These are phyloP conservation scores for Penicillium sp. DNA, from an alignment of 2,329 filamentous ascomycete species.

Conservation along the genomic window DNA sequence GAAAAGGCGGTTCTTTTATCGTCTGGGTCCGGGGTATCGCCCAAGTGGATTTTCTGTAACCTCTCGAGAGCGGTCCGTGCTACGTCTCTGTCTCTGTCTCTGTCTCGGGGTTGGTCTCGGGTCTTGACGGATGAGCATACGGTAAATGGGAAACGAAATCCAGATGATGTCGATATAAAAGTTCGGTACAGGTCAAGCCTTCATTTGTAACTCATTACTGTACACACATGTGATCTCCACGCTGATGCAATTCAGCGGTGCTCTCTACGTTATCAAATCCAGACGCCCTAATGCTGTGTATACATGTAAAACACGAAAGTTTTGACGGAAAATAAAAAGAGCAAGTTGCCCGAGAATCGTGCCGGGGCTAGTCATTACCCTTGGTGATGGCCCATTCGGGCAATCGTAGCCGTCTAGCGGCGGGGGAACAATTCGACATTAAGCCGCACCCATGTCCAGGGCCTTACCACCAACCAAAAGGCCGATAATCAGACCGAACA, in stretches of 20 bases:
- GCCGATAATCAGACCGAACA: slow-evolving; percentile 95
- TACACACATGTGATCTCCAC: slow-evolving; percentile 27
- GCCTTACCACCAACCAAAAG: slow-evolving; percentile 85
- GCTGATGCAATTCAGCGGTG: slow-evolving; percentile 27
- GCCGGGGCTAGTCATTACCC: slow-evolving; percentile 3
- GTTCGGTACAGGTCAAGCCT: slow-evolving; percentile 1
- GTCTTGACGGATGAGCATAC: too few species aligned
- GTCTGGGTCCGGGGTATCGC: slow-evolving; percentile 15
- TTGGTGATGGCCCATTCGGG: slow-evolving; percentile 15
- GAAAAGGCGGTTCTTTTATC: slow-evolving; percentile 6
- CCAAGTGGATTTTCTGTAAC: slow-evolving; percentile 11
- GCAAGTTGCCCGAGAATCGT: slow-evolving; percentile 25
- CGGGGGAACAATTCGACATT: slow-evolving; percentile 4
- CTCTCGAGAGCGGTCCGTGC: slow-evolving; percentile 17
- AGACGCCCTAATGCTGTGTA: slow-evolving; percentile 42
- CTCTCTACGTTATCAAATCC: slow-evolving; percentile 34
- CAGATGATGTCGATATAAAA: neutral
- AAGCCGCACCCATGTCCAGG: slow-evolving; percentile 58
- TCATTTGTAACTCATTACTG: slow-evolving; percentile 23
- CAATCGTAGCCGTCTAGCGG: slow-evolving; percentile 15
- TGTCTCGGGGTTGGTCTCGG: too few species aligned
- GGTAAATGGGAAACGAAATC: too few species aligned
- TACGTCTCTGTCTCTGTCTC: neutral
- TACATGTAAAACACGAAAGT: slow-evolving; percentile 23
- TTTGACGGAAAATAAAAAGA: slow-evolving; percentile 15